Conservation (phyloP, 768 basidiomycete species). For the Collybiopsis confluens region DNA sequence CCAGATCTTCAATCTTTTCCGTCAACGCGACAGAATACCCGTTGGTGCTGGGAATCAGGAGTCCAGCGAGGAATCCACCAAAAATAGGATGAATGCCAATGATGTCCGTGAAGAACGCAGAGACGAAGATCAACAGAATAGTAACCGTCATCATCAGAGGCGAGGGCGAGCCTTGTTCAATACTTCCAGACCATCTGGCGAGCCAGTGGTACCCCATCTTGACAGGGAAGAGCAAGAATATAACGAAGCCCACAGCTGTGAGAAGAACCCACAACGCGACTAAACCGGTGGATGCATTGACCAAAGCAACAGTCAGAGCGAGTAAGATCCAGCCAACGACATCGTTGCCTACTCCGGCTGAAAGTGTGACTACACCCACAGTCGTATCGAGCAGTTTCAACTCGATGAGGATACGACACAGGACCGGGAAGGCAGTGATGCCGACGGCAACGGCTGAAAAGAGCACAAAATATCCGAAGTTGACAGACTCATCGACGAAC, state of each 20-base stretch:
- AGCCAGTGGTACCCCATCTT: conserved; percentile 65
- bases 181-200: conserved; percentile 60
- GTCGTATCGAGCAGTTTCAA: conserved; percentile 77
- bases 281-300: conserved; percentile 70
- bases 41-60: conserved; percentile 80
- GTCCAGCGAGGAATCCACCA: conserved; percentile 75
- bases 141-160: conserved; percentile 76
- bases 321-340: conserved; percentile 81
- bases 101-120: conserved; percentile 83
- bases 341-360: conserved; percentile 80
- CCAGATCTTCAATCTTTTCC: conserved; percentile 87
- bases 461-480: conserved; percentile 78
- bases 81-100: conserved; percentile 77
- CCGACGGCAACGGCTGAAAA: conserved; percentile 82
- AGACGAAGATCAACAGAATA: conserved; percentile 66
- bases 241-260: conserved; percentile 55
- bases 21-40: conserved; percentile 78
- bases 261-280: conserved; percentile 80
- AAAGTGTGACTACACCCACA: conserved; percentile 79
- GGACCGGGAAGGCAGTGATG: conserved; percentile 79
- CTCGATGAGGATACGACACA: conserved; percentile 82
- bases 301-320: conserved; percentile 78
- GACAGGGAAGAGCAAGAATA: conserved; percentile 65
- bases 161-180: conserved; percentile 71
- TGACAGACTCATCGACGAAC: conserved; percentile 53